These are phyloP conservation scores for Coemansia sp. DNA, from an alignment of 192 early-diverging fungal species.

Conservation along the genomic window DNA sequence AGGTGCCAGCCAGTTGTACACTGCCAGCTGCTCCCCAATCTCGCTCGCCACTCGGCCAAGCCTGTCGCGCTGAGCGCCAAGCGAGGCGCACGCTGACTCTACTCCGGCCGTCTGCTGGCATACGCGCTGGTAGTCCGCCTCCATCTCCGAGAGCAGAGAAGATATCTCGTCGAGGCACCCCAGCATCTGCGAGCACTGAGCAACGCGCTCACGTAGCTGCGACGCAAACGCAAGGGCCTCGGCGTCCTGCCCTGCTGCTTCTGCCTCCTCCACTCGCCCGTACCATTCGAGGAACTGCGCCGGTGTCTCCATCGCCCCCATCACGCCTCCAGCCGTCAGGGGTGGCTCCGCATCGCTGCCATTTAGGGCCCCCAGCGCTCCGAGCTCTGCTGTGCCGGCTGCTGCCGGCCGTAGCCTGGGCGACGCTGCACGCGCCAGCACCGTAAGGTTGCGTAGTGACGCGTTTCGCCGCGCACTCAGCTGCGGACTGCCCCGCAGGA, in stretches of 20 bases:
- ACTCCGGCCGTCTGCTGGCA: conserved; percentile 73
- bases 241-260: conserved; percentile 74
- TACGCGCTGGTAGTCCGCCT: conserved; percentile 74
- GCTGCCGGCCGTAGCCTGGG: conserved; percentile 1
- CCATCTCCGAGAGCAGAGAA: conserved; percentile 61
- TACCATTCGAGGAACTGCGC: conserved; percentile 98
- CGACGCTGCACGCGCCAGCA: background rate
- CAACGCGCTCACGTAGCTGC: conserved; percentile 7
- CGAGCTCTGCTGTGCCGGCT: background rate
- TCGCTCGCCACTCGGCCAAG: conserved; percentile 48
- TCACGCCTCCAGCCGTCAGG: background rate
- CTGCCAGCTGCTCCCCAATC: conserved; percentile 62
- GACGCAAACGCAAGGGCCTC: conserved; percentile 77
- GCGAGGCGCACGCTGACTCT: conserved; percentile 74
- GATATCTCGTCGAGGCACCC: conserved; percentile 57
- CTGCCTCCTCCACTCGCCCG: conserved; percentile 69
- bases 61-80: conserved; percentile 59
- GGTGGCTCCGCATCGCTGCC: background rate
- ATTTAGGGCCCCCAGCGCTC: background rate
- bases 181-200: conserved; percentile 51
- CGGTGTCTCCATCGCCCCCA: conserved; percentile 75
- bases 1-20: conserved; percentile 83
- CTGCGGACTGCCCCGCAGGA: conserved; percentile 13
- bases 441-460: conserved; percentile 22
- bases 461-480: conserved; percentile 26